phyloP scores from a whole-genome alignment of 2,329 filamentous ascomycete species.

The Neofusicoccum parvum region DNA sequence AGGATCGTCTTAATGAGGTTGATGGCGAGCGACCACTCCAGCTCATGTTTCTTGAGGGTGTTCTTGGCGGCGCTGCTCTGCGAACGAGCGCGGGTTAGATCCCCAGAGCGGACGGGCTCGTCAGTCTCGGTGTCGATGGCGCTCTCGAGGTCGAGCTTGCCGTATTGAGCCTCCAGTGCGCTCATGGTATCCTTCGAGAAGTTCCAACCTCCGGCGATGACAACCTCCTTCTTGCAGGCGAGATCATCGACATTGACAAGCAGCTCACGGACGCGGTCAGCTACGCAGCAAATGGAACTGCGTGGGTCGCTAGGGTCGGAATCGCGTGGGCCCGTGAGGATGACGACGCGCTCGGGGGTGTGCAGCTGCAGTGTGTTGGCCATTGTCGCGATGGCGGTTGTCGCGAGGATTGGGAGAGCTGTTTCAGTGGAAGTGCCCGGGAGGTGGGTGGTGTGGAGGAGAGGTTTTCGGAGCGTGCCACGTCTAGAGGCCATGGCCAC shows the following conservation, averaged over 20 bases:
- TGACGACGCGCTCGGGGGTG: not conserved
- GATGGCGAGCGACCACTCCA: constrained; percentile 28
- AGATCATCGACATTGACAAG: constrained; percentile 22
- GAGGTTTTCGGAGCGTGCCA: not conserved
- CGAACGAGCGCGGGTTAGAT: constrained; percentile 16
- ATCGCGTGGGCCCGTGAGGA: not conserved
- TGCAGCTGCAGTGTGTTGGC: not conserved
- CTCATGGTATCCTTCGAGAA: constrained; percentile 4
- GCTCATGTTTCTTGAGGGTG: not conserved
- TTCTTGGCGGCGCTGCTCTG: constrained; percentile 13
- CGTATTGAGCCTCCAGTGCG: constrained; percentile 1
- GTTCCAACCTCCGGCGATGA: constrained; percentile 32
- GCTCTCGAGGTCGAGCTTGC: constrained; percentile 9
- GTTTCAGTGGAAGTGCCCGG: too few species aligned
- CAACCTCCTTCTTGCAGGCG: constrained; percentile 28
- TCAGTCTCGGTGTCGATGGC: not conserved
- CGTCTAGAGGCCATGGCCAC: too few species aligned
- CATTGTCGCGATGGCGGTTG: not conserved
- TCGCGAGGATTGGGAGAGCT: too few species aligned
- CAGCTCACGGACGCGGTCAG: constrained; percentile 23
- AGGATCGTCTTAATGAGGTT: constrained; percentile 28
- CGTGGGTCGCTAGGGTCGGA: not conserved
- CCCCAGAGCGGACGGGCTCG: constrained; percentile 9
- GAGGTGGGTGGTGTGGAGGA: not conserved
- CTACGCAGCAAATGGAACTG: not conserved